Conservation (phyloP, 257 asterid species). For the Paraleonurus japonicus region DNA sequence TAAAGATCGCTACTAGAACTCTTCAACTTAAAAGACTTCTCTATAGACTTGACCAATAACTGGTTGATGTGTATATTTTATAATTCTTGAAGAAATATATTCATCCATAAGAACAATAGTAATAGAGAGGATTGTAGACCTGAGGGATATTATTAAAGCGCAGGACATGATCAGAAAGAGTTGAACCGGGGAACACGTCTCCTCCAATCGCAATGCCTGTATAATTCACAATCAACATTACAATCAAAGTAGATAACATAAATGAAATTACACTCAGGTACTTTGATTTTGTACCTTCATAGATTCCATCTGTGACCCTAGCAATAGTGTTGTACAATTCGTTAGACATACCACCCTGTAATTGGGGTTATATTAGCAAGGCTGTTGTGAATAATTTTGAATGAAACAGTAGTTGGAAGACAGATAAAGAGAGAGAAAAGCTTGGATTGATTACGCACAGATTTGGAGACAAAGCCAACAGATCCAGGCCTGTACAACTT, state of each 20-base stretch:
- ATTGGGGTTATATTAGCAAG: too few relatives aligned
- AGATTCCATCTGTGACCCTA: conserved; percentile 90
- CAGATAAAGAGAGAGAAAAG: neutral
- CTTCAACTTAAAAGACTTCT: too few relatives aligned
- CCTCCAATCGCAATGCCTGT: conserved; percentile 98
- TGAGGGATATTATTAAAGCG: conserved; percentile 96
- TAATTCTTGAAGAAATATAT: neutral
- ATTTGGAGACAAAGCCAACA: conserved; percentile 96
- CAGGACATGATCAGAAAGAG: conserved; percentile 96
- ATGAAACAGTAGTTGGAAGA: neutral
- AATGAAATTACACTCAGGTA: neutral
- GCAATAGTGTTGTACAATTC: conserved; percentile 89
- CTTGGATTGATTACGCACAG: conserved; percentile 50
- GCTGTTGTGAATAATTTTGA: neutral
- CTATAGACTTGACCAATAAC: too few relatives aligned
- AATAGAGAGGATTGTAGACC: conserved; percentile 38
- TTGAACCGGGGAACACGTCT: conserved; percentile 98
- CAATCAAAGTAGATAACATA: neutral
- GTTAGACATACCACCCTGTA: conserved; percentile 97
- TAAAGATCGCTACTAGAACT: too few relatives aligned
- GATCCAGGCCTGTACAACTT: conserved; percentile 96
- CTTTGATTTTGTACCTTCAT: conserved; percentile 58
- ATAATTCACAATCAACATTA: conserved; percentile 15
- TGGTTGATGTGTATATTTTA: neutral
- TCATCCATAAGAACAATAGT: neutral